phyloP scores from a whole-genome alignment of 139 green algal species.

The Desmodesmus armatus region DNA sequence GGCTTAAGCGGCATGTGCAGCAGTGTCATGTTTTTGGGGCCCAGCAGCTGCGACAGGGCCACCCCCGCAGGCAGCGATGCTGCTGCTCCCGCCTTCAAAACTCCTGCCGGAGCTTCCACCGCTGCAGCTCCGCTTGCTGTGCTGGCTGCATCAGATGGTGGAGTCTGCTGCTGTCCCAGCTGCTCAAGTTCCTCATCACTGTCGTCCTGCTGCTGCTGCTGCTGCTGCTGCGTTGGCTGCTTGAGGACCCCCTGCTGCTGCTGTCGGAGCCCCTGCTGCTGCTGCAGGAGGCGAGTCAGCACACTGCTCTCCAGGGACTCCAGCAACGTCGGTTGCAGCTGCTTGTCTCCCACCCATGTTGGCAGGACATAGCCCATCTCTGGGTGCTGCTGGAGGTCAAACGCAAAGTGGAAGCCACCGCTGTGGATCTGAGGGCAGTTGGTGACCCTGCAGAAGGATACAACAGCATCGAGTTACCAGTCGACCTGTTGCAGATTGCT shows the following conservation, averaged over 20 bases:
- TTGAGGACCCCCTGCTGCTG: neutral
- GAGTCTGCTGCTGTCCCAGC: neutral
- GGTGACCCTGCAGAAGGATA: no score
- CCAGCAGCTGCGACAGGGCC: neutral
- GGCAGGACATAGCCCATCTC: constrained; percentile 42
- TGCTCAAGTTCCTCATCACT: neutral
- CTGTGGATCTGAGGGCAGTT: constrained; percentile 40
- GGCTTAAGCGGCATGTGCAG: neutral
- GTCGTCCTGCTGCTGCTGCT: neutral
- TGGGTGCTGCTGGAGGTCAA: constrained; percentile 24
- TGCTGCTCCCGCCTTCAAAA: no score
- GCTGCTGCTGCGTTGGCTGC: neutral
- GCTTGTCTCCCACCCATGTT: constrained; percentile 11
- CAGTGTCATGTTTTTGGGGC: neutral
- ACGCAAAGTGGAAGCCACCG: constrained; percentile 39
- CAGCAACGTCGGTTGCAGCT: neutral
- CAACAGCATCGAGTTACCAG: no score
- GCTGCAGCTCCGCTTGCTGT: neutral
- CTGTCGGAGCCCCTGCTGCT: neutral
- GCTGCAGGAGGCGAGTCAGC: neutral
- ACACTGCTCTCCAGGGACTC: neutral
- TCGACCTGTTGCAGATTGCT: no score
- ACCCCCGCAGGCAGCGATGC: no score
- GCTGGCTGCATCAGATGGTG: neutral
- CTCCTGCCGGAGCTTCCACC: neutral